Percentiles rank a stretch among this genome's conserved stretches.
These are phyloP conservation scores for Naganishia sp. DNA, from an alignment of 1,284 basidiomycete species.

Conservation along the genomic window DNA sequence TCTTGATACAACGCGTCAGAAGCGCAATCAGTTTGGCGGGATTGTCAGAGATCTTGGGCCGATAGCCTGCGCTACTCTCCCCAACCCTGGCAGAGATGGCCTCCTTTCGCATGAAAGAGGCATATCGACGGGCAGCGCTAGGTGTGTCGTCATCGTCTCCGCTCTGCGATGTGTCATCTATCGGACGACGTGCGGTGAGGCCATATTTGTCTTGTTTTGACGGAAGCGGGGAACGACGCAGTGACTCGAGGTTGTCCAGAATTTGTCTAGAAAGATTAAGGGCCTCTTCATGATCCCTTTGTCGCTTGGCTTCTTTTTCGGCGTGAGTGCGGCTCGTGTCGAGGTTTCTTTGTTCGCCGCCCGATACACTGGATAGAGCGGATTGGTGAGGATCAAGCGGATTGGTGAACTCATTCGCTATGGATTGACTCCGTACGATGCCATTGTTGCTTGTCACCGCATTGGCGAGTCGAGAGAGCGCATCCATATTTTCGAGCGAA, in stretches of 20 bases:
- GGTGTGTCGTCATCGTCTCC: constrained; percentile 29
- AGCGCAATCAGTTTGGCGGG: constrained; percentile 35
- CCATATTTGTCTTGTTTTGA: background rate
- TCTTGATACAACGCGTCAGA: constrained; percentile 37
- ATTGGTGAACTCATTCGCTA: constrained; percentile 2
- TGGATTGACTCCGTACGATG: constrained; percentile 5
- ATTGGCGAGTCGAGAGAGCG: constrained; percentile 30
- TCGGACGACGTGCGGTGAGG: background rate
- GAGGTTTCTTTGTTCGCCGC: background rate
- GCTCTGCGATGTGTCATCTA: background rate
- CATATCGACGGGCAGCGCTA: constrained; percentile 14
- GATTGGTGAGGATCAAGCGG: constrained; percentile 24
- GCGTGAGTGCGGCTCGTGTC: background rate
- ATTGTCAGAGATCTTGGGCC: background rate
- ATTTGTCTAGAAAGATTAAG: constrained; percentile 1
- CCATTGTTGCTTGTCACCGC: constrained; percentile 17
- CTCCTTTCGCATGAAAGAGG: constrained; percentile 20
- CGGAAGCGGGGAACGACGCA: background rate
- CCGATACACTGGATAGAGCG: constrained; percentile 1
- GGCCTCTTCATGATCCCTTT: constrained; percentile 3
- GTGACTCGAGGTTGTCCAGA: background rate
- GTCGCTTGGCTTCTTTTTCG: constrained; percentile 5
- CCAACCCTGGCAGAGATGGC: background rate
- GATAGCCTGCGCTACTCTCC: background rate
- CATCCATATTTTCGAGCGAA: constrained; percentile 25